Conservation (phyloP, 2,329 filamentous ascomycete genomes). For the Colletotrichum sp. region DNA sequence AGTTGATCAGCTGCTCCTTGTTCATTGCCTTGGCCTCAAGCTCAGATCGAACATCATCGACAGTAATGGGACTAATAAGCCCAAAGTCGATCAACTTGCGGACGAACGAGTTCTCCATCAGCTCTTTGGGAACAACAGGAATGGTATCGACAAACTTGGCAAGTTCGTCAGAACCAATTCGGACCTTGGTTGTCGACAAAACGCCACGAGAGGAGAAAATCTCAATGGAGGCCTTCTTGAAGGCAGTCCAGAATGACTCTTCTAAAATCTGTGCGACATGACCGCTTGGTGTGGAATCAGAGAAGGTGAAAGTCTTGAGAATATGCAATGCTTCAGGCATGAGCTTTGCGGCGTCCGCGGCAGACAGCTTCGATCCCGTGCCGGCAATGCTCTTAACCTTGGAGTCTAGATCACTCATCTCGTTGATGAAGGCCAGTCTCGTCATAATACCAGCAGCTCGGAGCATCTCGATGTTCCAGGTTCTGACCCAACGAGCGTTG, state of each 20-base stretch:
- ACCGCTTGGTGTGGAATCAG: slow-evolving; percentile 86
- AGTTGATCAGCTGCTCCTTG: slow-evolving; percentile 78
- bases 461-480: slow-evolving; percentile 95
- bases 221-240: slow-evolving; percentile 81
- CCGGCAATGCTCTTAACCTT: slow-evolving; percentile 57
- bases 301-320: slow-evolving; percentile 86
- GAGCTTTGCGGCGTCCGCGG: slow-evolving; percentile 69
- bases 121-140: slow-evolving; percentile 79
- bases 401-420: slow-evolving; percentile 78
- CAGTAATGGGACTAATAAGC: slow-evolving; percentile 85
- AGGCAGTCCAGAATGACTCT: slow-evolving; percentile 95
- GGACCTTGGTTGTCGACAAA: slow-evolving; percentile 81
- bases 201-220: slow-evolving; percentile 89
- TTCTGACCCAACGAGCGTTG: slow-evolving; percentile 92
- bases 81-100: slow-evolving; percentile 83
- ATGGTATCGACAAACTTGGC: slow-evolving; percentile 84
- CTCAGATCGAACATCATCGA: slow-evolving; percentile 84
- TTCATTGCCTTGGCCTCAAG: slow-evolving; percentile 82
- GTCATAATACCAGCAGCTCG: slow-evolving; percentile 90
- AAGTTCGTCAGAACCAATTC: slow-evolving; percentile 72
- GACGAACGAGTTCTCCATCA: slow-evolving; percentile 78
- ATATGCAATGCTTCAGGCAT: slow-evolving; percentile 83
- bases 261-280: slow-evolving; percentile 88
- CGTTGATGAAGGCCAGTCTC: slow-evolving; percentile 84
- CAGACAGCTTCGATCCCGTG: slow-evolving; percentile 59